Conservation (phyloP, 2,329 filamentous ascomycete species). For the Colletotrichum limetticola region DNA sequence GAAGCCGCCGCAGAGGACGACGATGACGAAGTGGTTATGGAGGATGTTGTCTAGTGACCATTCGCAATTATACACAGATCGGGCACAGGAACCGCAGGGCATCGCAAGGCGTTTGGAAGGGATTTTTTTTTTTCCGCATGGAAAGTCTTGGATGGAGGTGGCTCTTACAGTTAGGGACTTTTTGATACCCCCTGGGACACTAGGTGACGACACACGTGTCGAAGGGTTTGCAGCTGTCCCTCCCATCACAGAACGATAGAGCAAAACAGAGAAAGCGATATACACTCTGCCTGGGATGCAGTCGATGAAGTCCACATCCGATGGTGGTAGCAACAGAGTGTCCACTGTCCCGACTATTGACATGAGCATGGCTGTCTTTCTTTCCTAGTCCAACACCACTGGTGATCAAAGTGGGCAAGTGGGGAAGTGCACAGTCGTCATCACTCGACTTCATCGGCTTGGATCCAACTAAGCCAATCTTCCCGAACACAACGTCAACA, state of each 20-base stretch:
- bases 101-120: conserved; percentile 31
- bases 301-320: too few species aligned
- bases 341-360: neutral
- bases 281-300: neutral
- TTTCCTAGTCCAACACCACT: neutral
- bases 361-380: neutral
- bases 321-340: neutral
- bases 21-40: conserved; percentile 78
- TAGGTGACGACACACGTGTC: neutral
- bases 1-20: conserved; percentile 69
- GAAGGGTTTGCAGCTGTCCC: conserved; percentile 2
- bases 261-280: neutral
- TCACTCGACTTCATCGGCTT: neutral
- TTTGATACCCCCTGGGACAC: conserved; percentile 26
- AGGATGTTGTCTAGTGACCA: conserved; percentile 70
- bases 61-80: neutral
- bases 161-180: conserved; percentile 9
- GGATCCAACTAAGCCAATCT: neutral
- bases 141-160: neutral
- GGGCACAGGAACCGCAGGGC: neutral
- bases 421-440: conserved; percentile 8
- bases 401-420: conserved; percentile 17
- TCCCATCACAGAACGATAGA: neutral
- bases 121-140: neutral
- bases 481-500: neutral